These are phyloP conservation scores for Apium graveolens DNA, from an alignment of 129 eudicot genomes.

Conservation along the genomic window DNA sequence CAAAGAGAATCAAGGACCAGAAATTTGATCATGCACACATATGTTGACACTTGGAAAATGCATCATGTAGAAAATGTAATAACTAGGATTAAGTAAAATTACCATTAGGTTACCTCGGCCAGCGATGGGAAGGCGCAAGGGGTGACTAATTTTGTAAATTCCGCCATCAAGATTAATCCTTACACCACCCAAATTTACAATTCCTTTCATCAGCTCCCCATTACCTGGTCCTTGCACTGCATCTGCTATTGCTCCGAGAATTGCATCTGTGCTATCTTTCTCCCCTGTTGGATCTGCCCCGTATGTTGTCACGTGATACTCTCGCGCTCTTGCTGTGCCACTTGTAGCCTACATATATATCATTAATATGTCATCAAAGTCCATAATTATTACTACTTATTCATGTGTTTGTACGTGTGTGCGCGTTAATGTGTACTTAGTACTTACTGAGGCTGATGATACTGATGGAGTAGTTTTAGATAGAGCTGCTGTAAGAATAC, in stretches of 20 bases:
- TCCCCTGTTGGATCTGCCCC: slow-evolving; percentile 95
- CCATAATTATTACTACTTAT: not conserved
- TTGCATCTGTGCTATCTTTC: slow-evolving; percentile 75
- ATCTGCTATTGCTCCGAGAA: slow-evolving; percentile 53
- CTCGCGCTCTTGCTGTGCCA: slow-evolving; percentile 24
- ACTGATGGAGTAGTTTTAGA: not conserved
- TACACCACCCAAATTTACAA: slow-evolving; percentile 75
- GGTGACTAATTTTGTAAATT: slow-evolving; percentile 60
- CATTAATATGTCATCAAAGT: not conserved
- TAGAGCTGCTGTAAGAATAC: slow-evolving; percentile 10
- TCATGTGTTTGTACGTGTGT: not conserved
- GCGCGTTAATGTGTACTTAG: not conserved
- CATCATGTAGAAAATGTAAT: not conserved
- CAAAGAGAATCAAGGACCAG: not conserved
- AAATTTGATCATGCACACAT: not conserved
- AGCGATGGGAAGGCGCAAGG: slow-evolving; percentile 52
- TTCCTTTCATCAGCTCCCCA: slow-evolving; percentile 58
- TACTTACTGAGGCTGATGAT: slow-evolving; percentile 21
- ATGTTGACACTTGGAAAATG: not conserved
- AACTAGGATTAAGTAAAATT: slow-evolving; percentile 9
- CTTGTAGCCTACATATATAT: slow-evolving; percentile 20
- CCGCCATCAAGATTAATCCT: slow-evolving; percentile 77
- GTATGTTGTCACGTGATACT: slow-evolving; percentile 57
- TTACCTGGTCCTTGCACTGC: slow-evolving; percentile 42
- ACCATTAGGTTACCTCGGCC: slow-evolving; percentile 72